Evolutionary conservation across 768 basidiomycete species (phyloP), one percentile per base, ranked within the genome.

Genomic region (Leccinum ochraceum): DNA sequence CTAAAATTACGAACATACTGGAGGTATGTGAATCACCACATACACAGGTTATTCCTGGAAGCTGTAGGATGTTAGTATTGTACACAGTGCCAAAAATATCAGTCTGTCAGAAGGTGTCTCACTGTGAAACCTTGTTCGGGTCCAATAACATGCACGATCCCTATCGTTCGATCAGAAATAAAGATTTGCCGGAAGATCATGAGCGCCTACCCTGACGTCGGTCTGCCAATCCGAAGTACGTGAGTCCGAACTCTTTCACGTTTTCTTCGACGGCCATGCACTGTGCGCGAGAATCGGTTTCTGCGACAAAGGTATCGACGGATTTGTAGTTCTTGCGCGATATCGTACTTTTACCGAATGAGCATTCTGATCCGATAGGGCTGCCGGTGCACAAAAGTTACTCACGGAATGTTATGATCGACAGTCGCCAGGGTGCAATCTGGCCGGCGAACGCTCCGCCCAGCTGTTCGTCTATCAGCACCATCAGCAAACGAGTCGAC

Each of bases 21-120:
- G 93, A 92, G 26, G 94, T 95, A 78, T 95, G 94, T 4, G 93
- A 95, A 76, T 95, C 94, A 71, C 94, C 94, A 67, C 94, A 95
- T 56, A 95, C 94, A 69, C 88, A 90, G 37, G 88, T 90, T 51
- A 87, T 89, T 14, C 88, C 88, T 6, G 88, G 88, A 34, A 90
- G 80, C 87, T 89, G 65, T 36, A 34, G 34, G 37, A 44, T 22
- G 28, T 58, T 24, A 61, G 66, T 22, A 61, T 17, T 10, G n/a
- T 22, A 39, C 20, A 14, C 8, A 13, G 17, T 30, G 6, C 14
- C 44, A 46, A 46, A 46, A 7, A 34, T 32, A 24, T 51, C 26
- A 14, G 30, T 28, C 50, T 9, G n/a, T 34, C 32, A 10, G 16
- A 30, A 37, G 8, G n/a, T 2, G 13, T 67, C 81, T 56, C 69